Evolutionary conservation across 345 rosid species (phyloP), one percentile per base, ranked within the genome.

Genomic region (Gossypium longicalyx): DNA sequence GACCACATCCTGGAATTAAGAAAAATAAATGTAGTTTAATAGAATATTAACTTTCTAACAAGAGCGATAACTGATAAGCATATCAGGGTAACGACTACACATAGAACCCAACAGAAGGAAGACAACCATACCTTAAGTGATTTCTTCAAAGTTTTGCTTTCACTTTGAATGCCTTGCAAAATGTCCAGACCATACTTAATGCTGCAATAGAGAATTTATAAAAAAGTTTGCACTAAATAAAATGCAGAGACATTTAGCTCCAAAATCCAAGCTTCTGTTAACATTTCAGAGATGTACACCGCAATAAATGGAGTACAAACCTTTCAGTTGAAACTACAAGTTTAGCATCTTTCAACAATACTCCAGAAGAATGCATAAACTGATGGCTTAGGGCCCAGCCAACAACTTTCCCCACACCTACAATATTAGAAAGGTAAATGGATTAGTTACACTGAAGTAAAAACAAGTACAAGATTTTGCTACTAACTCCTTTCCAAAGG

Each of bases 301-400:
- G 16, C 43, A 60, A 25, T 10, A 73, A 23, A 27, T n/a, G 41
- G 43, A 22, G 5, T 15, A 68, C 67, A 65, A 38, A 95, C 99
- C 98, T 93, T 75, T 93, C 94, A 59, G 88, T 81, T 8, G 97
- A 88, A 65, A 95, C 77, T 73, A 85, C 77, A 51, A 93, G 92
- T 80, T 89, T 89, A 73, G 81, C 79, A 81, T 93, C 97, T 85
- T 83, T 82, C 19, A 80, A 66, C 20, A 76, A 72, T 76, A 83
- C 87, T 79, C 90, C 92, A 12, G 87, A 74, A 72, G 86, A 80
- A 79, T 87, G 85, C 98, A 90, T 91, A 67, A 90, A 90, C 73
- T 90, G 94, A 80, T 90, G 88, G 73, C 97, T 85, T 38, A 89
- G 67, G 62, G 97, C 94, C 98, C 97, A 95, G 61, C 99, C 99